A percentile compares a stretch with the other conserved stretches of the same genome.
Evolutionary conservation across 208 protist species (phyloP).

Genomic region (Crithidia bombi): DNA sequence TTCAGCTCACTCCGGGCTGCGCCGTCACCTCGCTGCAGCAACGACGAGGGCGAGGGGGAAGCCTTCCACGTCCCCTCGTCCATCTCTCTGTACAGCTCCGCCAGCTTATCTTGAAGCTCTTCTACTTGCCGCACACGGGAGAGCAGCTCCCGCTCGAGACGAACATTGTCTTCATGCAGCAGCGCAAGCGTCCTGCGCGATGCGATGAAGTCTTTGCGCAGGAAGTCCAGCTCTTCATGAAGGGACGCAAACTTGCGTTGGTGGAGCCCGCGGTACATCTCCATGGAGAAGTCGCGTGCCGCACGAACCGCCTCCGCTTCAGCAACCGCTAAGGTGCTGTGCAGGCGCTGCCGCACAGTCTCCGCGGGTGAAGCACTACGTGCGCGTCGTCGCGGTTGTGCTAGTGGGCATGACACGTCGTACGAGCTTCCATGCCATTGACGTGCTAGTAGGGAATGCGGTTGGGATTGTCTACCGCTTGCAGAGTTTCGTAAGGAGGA

Average conservation of each 20-base stretch:
- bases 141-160: constrained; percentile 47
- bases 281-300: constrained; percentile 44
- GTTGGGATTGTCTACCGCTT: neutral
- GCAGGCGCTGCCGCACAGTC: neutral
- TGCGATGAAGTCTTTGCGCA: constrained; percentile 63
- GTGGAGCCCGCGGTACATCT: constrained; percentile 57
- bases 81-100: constrained; percentile 7
- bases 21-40: too few species aligned
- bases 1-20: too few species aligned
- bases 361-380: neutral
- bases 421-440: neutral
- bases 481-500: neutral
- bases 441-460: neutral
- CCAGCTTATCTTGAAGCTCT: constrained; percentile 26
- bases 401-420: neutral
- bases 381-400: neutral
- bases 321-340: constrained; percentile 9
- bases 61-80: neutral
- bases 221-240: constrained; percentile 71
- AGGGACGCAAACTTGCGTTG: constrained; percentile 56
- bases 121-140: constrained; percentile 44
- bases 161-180: constrained; percentile 54
- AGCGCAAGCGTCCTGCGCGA: constrained; percentile 59
- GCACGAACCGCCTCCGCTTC: constrained; percentile 29
- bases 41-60: neutral